A percentile compares a stretch with the other conserved stretches of the same genome.
Evolutionary conservation across 148 eudicot genomes (phyloP).

Genomic region (Drosera capensis): DNA sequence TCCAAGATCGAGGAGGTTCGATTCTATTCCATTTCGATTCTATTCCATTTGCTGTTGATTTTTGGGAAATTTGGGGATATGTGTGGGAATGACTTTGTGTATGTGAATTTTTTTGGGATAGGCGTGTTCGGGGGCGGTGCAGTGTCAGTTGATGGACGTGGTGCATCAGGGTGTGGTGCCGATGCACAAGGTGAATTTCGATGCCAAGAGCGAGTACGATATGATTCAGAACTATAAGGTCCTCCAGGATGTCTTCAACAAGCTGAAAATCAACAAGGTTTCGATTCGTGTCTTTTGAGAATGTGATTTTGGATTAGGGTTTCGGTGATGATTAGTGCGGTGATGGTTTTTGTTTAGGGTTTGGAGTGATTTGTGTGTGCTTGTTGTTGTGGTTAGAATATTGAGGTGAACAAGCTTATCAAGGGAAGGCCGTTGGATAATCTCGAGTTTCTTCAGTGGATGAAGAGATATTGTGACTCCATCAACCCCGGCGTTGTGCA

Average conservation of each 20-base stretch:
- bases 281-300: background rate
- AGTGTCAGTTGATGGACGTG: slow-evolving; percentile 85
- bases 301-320: background rate
- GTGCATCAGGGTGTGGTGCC: slow-evolving; percentile 83
- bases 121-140: slow-evolving; percentile 93
- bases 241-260: slow-evolving; percentile 85
- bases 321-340: background rate
- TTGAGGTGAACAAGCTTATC: slow-evolving; percentile 81
- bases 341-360: background rate
- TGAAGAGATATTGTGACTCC: slow-evolving; percentile 84
- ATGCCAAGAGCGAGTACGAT: slow-evolving; percentile 81
- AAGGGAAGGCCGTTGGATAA: slow-evolving; percentile 84
- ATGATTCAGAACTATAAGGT: slow-evolving; percentile 91
- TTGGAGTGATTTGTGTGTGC: background rate
- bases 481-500: slow-evolving; percentile 38
- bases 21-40: background rate
- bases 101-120: slow-evolving; percentile 1
- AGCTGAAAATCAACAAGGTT: slow-evolving; percentile 81
- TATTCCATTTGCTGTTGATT: background rate
- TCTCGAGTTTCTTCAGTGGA: slow-evolving; percentile 94
- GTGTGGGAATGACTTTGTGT: background rate
- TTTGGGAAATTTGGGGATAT: background rate
- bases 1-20: slow-evolving; percentile 89
- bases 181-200: slow-evolving; percentile 89
- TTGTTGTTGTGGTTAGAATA: slow-evolving; percentile 36